Evolutionary conservation across 352 stramenopile species (phyloP), one percentile per base, ranked within the genome.

Genomic region (Pythium aristosporum): DNA sequence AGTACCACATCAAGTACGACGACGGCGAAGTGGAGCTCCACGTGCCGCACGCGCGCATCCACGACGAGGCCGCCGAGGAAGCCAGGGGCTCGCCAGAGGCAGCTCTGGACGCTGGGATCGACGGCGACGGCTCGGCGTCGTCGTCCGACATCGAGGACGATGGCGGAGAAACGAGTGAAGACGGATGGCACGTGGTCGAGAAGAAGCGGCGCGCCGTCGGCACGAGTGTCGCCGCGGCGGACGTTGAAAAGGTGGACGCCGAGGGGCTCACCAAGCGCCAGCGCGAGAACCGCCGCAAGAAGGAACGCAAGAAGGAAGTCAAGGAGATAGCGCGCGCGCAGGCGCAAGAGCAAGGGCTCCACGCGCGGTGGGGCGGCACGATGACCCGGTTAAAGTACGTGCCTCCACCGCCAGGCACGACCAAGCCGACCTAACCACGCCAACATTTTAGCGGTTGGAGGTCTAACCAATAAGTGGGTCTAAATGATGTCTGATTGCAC

Each of bases 1-100:
- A 85, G 59, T 94, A 92, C 67, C 74, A 89, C 48, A 53, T 94
- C 23, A 75, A 79, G 32, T 94, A 92, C 50, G 85, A 94, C 69
- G 85, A 94, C 41, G 85, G 82, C 37, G 83, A 77, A 46, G 60
- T 89, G 13, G 85, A 94, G 47, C 84, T 84, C 53, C 78, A 79
- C 43, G 85, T 94, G n/a, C 72, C 82, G 13, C 63, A 77, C 52
- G 68, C 71, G 32, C 67, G 77, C 41, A 89, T 94, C 58, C 68
- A 77, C 39, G 49, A 68, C 39, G 47, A 53, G 37, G 53, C 48
- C n/a, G 54, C 25, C 30, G 44, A 55, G 20, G 25, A 30, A n/a
- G 42, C 20, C 21, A 23, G 23, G 23, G 5, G 16, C 15, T 37
- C 48, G 15, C 1, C 23, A 21, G 25, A 18, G 7, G 47, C 20